phyloP scores from a whole-genome alignment of 2,329 filamentous ascomycete genomes.

The Scedosporium boydii region DNA sequence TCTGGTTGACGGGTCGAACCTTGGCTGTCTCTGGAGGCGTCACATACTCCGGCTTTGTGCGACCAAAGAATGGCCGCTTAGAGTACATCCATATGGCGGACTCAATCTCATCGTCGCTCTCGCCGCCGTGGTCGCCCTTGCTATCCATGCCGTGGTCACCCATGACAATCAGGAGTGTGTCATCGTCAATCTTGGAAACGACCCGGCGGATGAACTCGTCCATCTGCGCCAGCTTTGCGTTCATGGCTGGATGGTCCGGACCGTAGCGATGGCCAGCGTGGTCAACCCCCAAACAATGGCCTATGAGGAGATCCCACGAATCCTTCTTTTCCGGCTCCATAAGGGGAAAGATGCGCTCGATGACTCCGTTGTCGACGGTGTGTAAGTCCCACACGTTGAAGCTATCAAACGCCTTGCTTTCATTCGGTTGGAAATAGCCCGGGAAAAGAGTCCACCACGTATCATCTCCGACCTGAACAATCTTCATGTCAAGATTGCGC shows the following conservation, averaged over 20 bases:
- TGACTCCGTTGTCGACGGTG: constrained; percentile 92
- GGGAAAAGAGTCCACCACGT: constrained; percentile 94
- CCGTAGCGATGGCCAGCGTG: constrained; percentile 96
- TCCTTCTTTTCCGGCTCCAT: constrained; percentile 53
- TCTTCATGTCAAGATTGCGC: constrained; percentile 54
- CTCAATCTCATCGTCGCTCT: constrained; percentile 92
- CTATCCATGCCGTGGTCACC: constrained; percentile 98
- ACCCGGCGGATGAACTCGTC: constrained; percentile 67
- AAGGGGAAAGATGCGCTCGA: constrained; percentile 80
- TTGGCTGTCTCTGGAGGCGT: constrained; percentile 64
- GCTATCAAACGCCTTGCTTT: constrained; percentile 86
- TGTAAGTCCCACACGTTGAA: constrained; percentile 98
- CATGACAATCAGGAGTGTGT: constrained; percentile 88
- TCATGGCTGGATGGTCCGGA: constrained; percentile 87
- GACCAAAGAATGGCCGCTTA: constrained; percentile 74
- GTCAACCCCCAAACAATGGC: constrained; percentile 89
- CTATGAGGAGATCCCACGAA: constrained; percentile 91
- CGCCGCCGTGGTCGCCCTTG: constrained; percentile 96
- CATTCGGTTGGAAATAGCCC: constrained; percentile 78
- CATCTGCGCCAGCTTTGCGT: constrained; percentile 85
- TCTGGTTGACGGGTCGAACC: constrained; percentile 68
- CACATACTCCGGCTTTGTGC: constrained; percentile 50
- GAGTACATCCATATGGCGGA: constrained; percentile 98
- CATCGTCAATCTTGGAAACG: constrained; percentile 63
- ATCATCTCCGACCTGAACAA: constrained; percentile 95